Base-by-base conservation (phyloP, 495 filamentous ascomycete species). In the Podospora bellae-mahoneyi region DNA sequence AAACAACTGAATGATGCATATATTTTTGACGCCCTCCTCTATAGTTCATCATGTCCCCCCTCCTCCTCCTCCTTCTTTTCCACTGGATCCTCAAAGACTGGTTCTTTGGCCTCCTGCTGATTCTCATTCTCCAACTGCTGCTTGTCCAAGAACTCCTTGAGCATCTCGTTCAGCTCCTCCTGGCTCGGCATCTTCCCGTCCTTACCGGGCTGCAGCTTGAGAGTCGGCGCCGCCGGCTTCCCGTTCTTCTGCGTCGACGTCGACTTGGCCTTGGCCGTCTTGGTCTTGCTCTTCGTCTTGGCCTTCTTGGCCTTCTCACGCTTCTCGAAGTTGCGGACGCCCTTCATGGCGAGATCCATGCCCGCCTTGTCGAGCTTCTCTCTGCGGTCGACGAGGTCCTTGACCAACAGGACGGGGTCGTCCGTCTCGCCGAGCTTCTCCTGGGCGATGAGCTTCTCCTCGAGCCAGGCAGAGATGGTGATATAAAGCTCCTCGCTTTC, bases 311-410 rank as follows among this genome's bases (percentile, higher is more conserved):
- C 68, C 68, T 76, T 79, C 72, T 86, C 85, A 60, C 81, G 83
- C 68, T 69, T 75, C 68, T 85, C 81, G 68, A 84, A 84, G 66
- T 86, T 83, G 60, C 83, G 85, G 71, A 93, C 88, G 73, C 88
- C 89, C 84, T 87, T 90, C 83, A 90, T 84, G 59, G 91, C 81
- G 58, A 94, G 82, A 63, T 91, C 88, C 73, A 91, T 83, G 57
- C 91, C 86, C 5, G 85, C 84, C 62, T 87, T 84, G 73, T 88
- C 85, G 27, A 94, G 78, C 77, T 87, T 82, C 72, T 87, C 84
- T 7, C 86, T 80, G 73, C 86, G 86, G 15, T 85, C 75, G 69
- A 77, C 61, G 26, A 97, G 76, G 19, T 94, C 93, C 72, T 87
- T 87, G 61, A 87, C 77, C 23, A 87, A 80, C 3, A 96, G 78